A percentile compares a stretch with the other conserved stretches of the same genome.
These are phyloP conservation scores for Amanita thiersii DNA, from an alignment of 768 basidiomycete species.

Conservation along the genomic window DNA sequence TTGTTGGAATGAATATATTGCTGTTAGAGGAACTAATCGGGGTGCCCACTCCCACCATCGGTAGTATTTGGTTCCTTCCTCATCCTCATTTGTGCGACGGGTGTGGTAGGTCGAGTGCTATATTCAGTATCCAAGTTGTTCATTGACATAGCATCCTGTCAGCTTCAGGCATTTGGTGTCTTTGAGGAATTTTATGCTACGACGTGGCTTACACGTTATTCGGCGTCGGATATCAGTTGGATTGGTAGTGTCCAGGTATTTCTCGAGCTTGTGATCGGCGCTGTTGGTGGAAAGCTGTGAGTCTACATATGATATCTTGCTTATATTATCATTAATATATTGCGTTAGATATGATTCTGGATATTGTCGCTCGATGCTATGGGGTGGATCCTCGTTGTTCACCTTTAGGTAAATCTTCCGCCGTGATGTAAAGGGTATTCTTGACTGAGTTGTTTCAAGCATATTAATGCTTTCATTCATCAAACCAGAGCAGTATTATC, in stretches of 20 bases:
- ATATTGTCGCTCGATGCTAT: constrained; percentile 8
- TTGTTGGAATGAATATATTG: no score
- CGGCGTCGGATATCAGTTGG: constrained; percentile 10
- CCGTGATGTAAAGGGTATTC: background rate
- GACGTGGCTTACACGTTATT: constrained; percentile 4
- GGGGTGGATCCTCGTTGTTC: constrained; percentile 5
- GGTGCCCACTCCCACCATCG: no score
- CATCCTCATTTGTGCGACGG: constrained; percentile 6
- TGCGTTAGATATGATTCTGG: constrained; percentile 10
- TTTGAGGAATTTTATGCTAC: constrained; percentile 10
- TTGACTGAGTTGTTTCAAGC: constrained; percentile 4
- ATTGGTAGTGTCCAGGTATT: constrained; percentile 11
- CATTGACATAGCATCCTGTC: background rate
- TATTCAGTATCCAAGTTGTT: background rate
- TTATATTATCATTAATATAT: no score
- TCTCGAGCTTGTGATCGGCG: constrained; percentile 8
- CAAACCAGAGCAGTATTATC: constrained; percentile 8
- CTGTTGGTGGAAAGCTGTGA: constrained; percentile 10
- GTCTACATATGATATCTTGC: background rate
- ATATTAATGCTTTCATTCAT: constrained; percentile 7
- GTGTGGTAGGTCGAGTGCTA: background rate
- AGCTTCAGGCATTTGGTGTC: constrained; percentile 10
- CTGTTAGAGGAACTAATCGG: no score
- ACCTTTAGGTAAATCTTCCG: constrained; percentile 6
- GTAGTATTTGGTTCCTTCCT: constrained; percentile 5